Evolutionary conservation across 768 basidiomycete genomes (phyloP).

Genomic region (Hysterangium stoloniferum): DNA sequence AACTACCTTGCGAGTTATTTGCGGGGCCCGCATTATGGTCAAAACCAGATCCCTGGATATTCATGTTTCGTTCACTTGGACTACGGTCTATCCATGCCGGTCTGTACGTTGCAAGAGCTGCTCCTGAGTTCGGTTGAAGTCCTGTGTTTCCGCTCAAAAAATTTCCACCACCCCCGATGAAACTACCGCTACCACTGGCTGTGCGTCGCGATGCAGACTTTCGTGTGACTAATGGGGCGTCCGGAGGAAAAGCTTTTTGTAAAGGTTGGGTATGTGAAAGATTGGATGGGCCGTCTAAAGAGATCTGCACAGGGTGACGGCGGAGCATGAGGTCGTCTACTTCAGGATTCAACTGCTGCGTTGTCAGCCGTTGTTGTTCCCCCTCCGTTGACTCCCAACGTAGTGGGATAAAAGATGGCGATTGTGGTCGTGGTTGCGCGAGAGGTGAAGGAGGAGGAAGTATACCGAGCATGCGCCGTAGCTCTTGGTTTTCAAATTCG

Average conservation of each 20-base stretch:
- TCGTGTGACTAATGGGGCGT: constrained; percentile 7
- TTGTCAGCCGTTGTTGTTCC: background rate
- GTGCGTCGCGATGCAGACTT: constrained; percentile 4
- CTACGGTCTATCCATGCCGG: too few species aligned
- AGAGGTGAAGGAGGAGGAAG: background rate
- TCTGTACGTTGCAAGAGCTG: too few species aligned
- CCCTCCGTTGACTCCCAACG: background rate
- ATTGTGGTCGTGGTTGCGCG: background rate
- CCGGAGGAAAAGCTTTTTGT: background rate
- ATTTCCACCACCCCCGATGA: constrained; percentile 1
- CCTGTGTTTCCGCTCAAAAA: background rate
- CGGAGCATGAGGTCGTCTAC: constrained; percentile 1
- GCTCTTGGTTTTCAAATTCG: constrained; percentile 78
- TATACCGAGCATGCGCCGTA: constrained; percentile 64
- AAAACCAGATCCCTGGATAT: background rate
- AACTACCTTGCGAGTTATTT: background rate
- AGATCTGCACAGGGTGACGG: background rate
- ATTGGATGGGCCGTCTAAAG: background rate
- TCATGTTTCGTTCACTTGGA: background rate
- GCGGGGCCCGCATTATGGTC: background rate
- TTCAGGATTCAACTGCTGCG: background rate
- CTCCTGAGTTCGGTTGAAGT: too few species aligned
- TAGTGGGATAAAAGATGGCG: background rate
- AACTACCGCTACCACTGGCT: constrained; percentile 1
- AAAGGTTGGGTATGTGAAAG: constrained; percentile 5